Conservation (phyloP, 768 basidiomycete species). For the Hericium coralloides region DNA sequence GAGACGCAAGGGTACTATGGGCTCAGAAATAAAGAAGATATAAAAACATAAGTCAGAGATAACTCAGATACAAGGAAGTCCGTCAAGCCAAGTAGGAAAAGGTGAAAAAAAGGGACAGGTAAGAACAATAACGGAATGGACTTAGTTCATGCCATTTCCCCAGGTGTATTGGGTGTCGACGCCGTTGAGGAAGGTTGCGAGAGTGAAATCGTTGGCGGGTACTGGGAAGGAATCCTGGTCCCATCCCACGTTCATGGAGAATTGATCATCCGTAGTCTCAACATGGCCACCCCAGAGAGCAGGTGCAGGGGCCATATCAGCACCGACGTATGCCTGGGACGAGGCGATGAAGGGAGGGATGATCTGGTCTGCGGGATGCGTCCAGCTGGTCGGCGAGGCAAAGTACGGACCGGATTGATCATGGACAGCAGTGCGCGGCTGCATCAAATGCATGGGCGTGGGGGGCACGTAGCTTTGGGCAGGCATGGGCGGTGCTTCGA, state of each 20-base stretch:
- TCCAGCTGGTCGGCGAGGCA: too few relatives aligned
- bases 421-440: too few relatives aligned
- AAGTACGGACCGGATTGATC: too few relatives aligned
- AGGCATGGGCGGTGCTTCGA: background rate
- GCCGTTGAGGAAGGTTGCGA: background rate
- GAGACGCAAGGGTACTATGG: too few relatives aligned
- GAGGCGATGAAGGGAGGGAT: too few relatives aligned
- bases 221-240: background rate
- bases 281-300: background rate
- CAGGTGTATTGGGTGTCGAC: background rate
- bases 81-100: background rate
- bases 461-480: too few relatives aligned
- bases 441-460: too few relatives aligned
- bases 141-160: background rate
- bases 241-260: background rate
- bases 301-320: background rate
- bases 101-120: background rate
- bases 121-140: background rate
- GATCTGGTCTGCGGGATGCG: too few relatives aligned
- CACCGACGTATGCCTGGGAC: too few relatives aligned
- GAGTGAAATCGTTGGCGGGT: background rate
- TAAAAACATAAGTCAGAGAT: background rate
- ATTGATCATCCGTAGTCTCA: background rate
- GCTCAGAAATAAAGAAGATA: background rate
- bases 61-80: background rate